Evolutionary conservation across 495 filamentous ascomycete species (phyloP).

Genomic region (Trichoderma erinaceum): DNA sequence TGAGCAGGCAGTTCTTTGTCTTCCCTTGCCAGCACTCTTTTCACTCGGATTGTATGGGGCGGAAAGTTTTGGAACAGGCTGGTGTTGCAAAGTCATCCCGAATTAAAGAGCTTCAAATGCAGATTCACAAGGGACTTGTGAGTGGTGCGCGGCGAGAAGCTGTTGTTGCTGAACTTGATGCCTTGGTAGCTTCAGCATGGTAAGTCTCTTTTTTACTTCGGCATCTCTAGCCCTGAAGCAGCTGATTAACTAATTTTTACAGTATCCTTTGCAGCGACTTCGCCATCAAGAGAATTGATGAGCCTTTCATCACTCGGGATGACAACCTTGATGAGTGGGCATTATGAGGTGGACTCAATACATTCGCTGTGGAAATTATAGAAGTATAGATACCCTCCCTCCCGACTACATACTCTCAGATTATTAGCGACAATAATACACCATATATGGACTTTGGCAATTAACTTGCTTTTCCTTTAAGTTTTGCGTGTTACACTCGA

Average conservation of each 20-base stretch:
- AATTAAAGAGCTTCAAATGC: constrained; percentile 77
- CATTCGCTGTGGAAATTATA: not conserved
- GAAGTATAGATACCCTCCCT: constrained; percentile 5
- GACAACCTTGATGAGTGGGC: constrained; percentile 81
- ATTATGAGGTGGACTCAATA: constrained; percentile 40
- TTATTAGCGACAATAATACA: not conserved
- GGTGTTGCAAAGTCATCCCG: constrained; percentile 67
- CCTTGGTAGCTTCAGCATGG: constrained; percentile 60
- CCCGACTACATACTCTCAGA: not conserved
- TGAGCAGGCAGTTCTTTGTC: constrained; percentile 91
- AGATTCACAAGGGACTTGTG: constrained; percentile 66
- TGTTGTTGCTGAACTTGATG: constrained; percentile 83
- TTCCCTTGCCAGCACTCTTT: constrained; percentile 98
- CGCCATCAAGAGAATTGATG: constrained; percentile 86
- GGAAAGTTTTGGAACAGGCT: constrained; percentile 69
- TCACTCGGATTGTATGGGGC: constrained; percentile 85
- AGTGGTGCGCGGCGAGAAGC: constrained; percentile 63
- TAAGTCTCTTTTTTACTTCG: constrained; percentile 24
- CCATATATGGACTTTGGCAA: not conserved
- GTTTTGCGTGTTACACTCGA: not conserved
- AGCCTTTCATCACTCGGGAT: constrained; percentile 69
- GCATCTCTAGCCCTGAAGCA: not conserved
- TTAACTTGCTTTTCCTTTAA: not conserved
- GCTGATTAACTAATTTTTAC: not conserved
- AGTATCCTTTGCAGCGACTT: constrained; percentile 89